phyloP scores from a whole-genome alignment of 2,329 filamentous ascomycete genomes.

The Arthrobotrys entomopaga region DNA sequence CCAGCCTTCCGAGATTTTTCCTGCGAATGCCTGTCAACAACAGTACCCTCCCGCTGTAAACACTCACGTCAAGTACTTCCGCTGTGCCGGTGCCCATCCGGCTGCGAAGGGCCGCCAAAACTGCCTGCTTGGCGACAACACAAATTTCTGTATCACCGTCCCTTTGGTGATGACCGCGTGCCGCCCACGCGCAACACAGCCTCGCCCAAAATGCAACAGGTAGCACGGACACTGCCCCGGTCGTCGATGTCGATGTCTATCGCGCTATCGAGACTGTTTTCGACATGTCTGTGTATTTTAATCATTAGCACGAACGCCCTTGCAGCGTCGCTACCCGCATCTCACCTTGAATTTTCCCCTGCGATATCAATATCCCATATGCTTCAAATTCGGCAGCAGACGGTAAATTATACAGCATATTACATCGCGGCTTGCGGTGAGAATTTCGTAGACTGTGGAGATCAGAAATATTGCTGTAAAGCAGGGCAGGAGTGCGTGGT shows the following conservation, averaged over 20 bases:
- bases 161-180: constrained; percentile 37
- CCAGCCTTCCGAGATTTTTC: constrained; percentile 40
- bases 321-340: constrained; percentile 28
- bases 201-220: constrained; percentile 50
- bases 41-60: constrained; percentile 5
- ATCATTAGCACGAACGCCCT: constrained; percentile 21
- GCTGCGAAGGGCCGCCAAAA: constrained; percentile 42
- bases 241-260: constrained; percentile 18
- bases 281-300: constrained; percentile 25
- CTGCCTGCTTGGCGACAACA: constrained; percentile 51
- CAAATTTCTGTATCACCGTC: constrained; percentile 31
- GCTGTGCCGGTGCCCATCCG: constrained; percentile 26
- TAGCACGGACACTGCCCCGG: background rate
- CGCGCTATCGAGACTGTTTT: constrained; percentile 26
- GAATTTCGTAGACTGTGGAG: constrained; percentile 24
- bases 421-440: constrained; percentile 23
- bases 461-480: constrained; percentile 18
- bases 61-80: constrained; percentile 21
- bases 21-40: constrained; percentile 36
- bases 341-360: constrained; percentile 4
- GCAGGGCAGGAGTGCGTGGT: constrained; percentile 34
- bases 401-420: constrained; percentile 20
- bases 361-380: constrained; percentile 21
- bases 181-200: constrained; percentile 29
- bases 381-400: constrained; percentile 14